Evolutionary conservation across 208 protist genomes (phyloP), one percentile per base, ranked within the genome.

Genomic region (Trypanosoma platydactyli): DNA sequence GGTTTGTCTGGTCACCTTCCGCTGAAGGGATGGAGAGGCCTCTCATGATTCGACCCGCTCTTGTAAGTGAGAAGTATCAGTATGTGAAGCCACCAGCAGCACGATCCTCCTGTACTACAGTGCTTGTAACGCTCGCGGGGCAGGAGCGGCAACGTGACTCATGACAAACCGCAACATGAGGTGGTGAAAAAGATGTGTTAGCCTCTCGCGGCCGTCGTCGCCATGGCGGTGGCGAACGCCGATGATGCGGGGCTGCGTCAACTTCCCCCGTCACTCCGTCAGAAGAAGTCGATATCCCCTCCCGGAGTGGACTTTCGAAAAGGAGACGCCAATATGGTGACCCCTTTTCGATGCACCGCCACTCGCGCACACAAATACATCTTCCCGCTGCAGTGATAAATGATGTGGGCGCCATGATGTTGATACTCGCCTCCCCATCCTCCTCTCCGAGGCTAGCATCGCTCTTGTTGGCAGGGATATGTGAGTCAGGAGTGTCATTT

Each of bases 381-480:
- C 78, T 71, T 3, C 86, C 86, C 33, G 72, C 73, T 3, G 80
- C 79, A 3, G 77, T 86, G 20, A 83, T 89, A 61, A 92, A 92
- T 56, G 77, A 53, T 25, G 80, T 86, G 0, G 86, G 86, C 4
- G 86, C 77, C 58, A 64, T 77, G 20, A 81, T 35, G 15, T 41
- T 64, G 15, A 74, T 35, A 38, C 3, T 51, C 18, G 46, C 2
- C 41, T 18, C n/a, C 35, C n/a, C 56, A 30, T 12, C 16, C 5
- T 52, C 40, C 5, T 52, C 40, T 41, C 25, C 29, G 33, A 12
- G 16, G 11, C n/a, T 45, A 15, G 22, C n/a, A 5, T 38, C 59
- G 20, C 5, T 51, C 18, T 29, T 54, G n/a, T 16, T 38, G 33
- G 33, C 33, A 38, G 22, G 18, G 20, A 50, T 29, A 20, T 35